A percentile compares a stretch with the other conserved stretches of the same genome.
Conservation (phyloP, 208 protist genomes). For the Plasmodiophora brassicae region DNA sequence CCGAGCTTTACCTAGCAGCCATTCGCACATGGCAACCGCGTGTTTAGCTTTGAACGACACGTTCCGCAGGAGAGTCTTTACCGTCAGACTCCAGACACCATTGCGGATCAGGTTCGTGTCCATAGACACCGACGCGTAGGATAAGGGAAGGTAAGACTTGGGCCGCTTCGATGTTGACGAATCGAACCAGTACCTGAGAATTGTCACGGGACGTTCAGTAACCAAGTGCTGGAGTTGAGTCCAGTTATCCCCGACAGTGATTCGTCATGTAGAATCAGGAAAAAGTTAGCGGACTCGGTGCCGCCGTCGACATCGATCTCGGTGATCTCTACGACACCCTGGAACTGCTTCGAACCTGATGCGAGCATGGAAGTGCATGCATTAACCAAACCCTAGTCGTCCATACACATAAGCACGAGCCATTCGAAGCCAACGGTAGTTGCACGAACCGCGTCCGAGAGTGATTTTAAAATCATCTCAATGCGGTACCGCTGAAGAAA, state of each 20-base stretch:
- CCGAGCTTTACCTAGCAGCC: not conserved
- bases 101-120: not conserved
- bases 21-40: not conserved
- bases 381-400: conserved; percentile 1
- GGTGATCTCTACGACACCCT: not conserved
- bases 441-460: not conserved
- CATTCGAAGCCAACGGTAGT: too few relatives aligned
- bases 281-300: not conserved
- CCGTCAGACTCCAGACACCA: not conserved
- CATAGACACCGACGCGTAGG: not conserved
- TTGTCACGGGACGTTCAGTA: not conserved
- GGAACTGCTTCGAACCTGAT: not conserved
- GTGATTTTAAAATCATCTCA: not conserved
- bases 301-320: not conserved
- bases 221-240: not conserved
- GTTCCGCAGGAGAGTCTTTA: not conserved
- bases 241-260: not conserved
- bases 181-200: not conserved
- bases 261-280: not conserved
- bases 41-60: not conserved
- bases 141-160: not conserved
- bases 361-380: not conserved
- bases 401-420: not conserved
- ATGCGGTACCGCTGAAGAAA: not conserved
- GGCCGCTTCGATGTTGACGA: not conserved